These are phyloP conservation scores for Thermothielavioides terrestris DNA, from an alignment of 495 filamentous ascomycete genomes.

Conservation along the genomic window DNA sequence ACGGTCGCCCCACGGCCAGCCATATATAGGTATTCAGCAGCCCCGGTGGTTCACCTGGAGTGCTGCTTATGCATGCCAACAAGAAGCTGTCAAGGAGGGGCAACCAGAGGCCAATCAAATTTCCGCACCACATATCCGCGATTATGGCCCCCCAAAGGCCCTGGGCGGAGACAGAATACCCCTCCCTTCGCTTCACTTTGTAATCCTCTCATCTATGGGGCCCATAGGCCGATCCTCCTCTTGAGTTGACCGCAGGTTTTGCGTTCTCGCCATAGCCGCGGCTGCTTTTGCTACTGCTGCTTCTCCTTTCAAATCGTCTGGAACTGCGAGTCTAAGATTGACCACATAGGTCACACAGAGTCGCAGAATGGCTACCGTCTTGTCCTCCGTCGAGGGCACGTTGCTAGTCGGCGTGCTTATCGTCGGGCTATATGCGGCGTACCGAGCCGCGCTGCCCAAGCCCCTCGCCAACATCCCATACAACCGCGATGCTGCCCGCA, in stretches of 20 bases:
- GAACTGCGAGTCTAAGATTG: not conserved
- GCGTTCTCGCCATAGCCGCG: too few relatives aligned
- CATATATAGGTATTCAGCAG: not conserved
- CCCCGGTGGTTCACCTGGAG: too few relatives aligned
- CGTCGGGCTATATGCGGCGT: slow-evolving; percentile 6
- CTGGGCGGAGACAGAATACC: too few relatives aligned
- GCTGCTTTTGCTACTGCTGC: not conserved
- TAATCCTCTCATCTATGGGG: too few relatives aligned
- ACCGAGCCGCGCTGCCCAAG: slow-evolving; percentile 16
- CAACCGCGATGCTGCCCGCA: slow-evolving; percentile 22
- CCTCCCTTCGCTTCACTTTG: too few relatives aligned
- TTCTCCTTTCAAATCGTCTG: not conserved
- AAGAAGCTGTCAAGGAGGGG: too few relatives aligned
- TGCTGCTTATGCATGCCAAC: too few relatives aligned
- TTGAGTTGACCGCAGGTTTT: too few relatives aligned
- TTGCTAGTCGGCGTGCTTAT: not conserved
- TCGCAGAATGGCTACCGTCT: slow-evolving; percentile 1
- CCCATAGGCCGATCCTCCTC: too few relatives aligned
- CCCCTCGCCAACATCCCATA: slow-evolving; percentile 35
- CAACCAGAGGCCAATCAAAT: too few relatives aligned
- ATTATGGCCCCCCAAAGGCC: too few relatives aligned
- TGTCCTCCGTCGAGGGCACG: not conserved
- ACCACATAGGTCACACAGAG: not conserved
- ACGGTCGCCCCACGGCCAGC: not conserved
- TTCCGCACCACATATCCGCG: too few relatives aligned